These are phyloP conservation scores for Sugiyamaella grinbergsii DNA, from an alignment of 1,139 yeast species.

Conservation along the genomic window DNA sequence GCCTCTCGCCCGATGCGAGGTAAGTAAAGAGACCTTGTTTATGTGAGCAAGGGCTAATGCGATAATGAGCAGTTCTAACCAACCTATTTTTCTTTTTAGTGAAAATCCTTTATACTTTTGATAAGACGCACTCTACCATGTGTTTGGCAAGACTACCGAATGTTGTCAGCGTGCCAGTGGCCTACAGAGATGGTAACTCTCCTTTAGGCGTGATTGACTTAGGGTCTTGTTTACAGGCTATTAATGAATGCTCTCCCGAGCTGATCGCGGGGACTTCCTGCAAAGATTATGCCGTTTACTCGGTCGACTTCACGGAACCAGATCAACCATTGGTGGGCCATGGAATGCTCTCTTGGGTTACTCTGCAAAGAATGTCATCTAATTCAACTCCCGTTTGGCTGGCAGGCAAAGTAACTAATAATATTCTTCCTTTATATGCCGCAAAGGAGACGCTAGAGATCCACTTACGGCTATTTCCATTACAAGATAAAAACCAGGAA, in stretches of 20 bases:
- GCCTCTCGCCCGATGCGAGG: constrained; percentile 32
- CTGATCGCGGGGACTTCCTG: constrained; percentile 36
- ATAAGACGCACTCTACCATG: constrained; percentile 36
- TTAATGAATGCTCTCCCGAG: constrained; percentile 44
- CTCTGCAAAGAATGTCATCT: constrained; percentile 25
- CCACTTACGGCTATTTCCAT: constrained; percentile 32
- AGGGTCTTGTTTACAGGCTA: constrained; percentile 39
- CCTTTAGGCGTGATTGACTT: constrained; percentile 42
- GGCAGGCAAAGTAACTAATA: constrained; percentile 29
- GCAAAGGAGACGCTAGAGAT: constrained; percentile 32
- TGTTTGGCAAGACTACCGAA: constrained; percentile 40
- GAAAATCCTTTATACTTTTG: constrained; percentile 44
- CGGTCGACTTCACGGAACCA: constrained; percentile 45
- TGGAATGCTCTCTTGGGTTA: constrained; percentile 43
- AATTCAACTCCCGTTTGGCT: constrained; percentile 21
- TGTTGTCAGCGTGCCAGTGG: constrained; percentile 34
- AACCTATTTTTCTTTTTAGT: constrained; percentile 32
- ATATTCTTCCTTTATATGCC: constrained; percentile 28
- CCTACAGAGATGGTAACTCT: constrained; percentile 31
- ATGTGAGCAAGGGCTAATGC: too few species aligned
- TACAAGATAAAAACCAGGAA: constrained; percentile 26
- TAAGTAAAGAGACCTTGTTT: too few species aligned
- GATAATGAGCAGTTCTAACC: too few species aligned
- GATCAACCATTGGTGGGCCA: constrained; percentile 46
- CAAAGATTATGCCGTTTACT: constrained; percentile 45